Evolutionary conservation across 179 eudicot species (phyloP).

Genomic region (Monotropa hypopitys): DNA sequence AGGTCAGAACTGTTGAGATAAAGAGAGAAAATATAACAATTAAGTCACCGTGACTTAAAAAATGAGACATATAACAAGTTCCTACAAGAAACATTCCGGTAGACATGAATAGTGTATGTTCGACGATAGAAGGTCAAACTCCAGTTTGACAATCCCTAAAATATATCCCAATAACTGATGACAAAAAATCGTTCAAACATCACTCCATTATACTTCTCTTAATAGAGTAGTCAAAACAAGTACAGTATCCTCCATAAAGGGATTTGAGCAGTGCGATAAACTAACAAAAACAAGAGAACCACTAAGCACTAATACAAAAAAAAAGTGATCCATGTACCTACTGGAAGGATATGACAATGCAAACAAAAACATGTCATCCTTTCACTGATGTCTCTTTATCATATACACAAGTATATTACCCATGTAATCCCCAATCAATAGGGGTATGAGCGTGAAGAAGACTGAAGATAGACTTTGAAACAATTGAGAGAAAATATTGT

Average conservation of each 20-base stretch:
- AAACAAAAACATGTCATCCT: background rate
- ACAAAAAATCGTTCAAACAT: background rate
- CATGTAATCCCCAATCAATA: too few relatives aligned
- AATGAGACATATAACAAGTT: background rate
- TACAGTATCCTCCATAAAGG: background rate
- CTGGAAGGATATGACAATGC: background rate
- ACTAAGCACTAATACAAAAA: background rate
- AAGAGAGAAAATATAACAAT: background rate
- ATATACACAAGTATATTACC: background rate
- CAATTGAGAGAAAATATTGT: too few relatives aligned
- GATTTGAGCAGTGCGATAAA: background rate
- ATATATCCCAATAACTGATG: too few relatives aligned
- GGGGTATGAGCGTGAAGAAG: too few relatives aligned
- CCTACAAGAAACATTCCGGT: background rate
- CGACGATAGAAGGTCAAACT: background rate
- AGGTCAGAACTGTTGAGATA: constrained; percentile 59
- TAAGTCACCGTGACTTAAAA: background rate
- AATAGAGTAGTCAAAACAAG: background rate
- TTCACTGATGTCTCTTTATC: background rate
- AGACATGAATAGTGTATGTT: background rate
- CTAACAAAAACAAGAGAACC: background rate
- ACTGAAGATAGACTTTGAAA: too few relatives aligned
- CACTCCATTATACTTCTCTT: background rate
- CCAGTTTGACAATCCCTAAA: too few relatives aligned
- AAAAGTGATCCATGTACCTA: background rate